Base-by-base conservation (phyloP, 192 early-diverging fungal genomes). In the Dissophora globulifera region DNA sequence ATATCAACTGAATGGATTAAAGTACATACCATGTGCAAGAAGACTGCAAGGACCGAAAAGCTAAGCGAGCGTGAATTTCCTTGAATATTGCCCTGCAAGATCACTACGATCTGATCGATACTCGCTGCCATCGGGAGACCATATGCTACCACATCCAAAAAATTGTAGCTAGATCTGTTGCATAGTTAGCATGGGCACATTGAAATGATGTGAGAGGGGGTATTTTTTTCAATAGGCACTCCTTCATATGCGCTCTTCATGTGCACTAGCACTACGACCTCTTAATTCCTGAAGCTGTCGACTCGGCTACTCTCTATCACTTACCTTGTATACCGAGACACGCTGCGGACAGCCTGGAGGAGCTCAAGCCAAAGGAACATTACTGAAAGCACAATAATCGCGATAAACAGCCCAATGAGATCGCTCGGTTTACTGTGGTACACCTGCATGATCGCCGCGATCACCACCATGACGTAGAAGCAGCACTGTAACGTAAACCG, bases 21-120 rank as follows among this genome's bases (percentile, higher is more conserved):
- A n/a, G 35, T 13, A 15, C 20, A 17, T 52, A 63, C 50, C 63
- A 69, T 50, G 32, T 69, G 57, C 1, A 69, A 22, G 23, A 51
- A 59, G 13, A 60, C 67, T 5, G 43, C 29, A 3, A 69, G 40
- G 49, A 69, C 58, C 1, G 57, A 58, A 29, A 59, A 68, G 33
- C 58, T 61, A 33, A 69, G 26, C 1, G 38, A 25, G 7, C 57
- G 3, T 3, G 41, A 32, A 32, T 53, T 53, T 31, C 51, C 43
- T 33, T 51, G 8, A 26, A 8, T 10, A 15, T 52, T 27, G 33
- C 19, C 29, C 13, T 46, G 26, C 22, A 13, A 4, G 41, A 58
- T 42, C 7, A 58, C 35, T 26, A 55, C 62, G 3, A 54, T 12
- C 49, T 67, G 65, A 30, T 67, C 41, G 16, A 67, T 45, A 42